Evolutionary conservation across 2,329 filamentous ascomycete species (phyloP), one percentile per base, ranked within the genome.

Genomic region (Fusarium neocosmosporiellum): DNA sequence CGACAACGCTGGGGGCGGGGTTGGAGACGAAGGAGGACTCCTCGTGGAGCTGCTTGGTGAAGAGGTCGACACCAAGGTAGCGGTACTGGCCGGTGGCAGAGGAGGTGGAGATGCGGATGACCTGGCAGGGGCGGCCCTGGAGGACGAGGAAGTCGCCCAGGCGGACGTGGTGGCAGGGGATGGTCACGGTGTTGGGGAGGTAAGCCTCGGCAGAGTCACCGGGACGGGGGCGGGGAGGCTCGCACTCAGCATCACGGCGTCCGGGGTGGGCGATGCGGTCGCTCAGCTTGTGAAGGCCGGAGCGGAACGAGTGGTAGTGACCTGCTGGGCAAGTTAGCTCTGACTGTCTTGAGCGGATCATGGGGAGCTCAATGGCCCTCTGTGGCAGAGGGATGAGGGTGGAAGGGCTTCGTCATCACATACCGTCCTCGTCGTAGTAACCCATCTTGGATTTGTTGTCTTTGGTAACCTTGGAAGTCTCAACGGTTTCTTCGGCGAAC

Each of bases 131-230:
- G 80, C 96, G 96, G 84, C 96, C 96, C 90, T 99, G 96, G 78
- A 99, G 94, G 88, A 98, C 97, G 86, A 99, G 87, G 87, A 99
- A 94, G 86, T 99, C 96, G 85, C 96, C 96, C 80, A 98, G 94
- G 88, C 96, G 96, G 88, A 99, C 96, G 90, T 98, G 97, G 91
- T 99, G 94, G 93, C 95, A 98, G 76, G 97, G 96, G 85, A 99
- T 98, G 83, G 95, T 96, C 84, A 98, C 95, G 79, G 94, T 97
- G 89, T 96, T 95, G 83, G 92, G 88, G 68, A 86, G 78, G 75
- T 81, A 81, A 57, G 79, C 75, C 67, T 79, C 81, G 68, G 79
- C 77, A 58, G 80, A 69, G 66, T 76, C 76, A 61, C 72, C 74
- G 63, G 66, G 64, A 66, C 79, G 75, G 68, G 77, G 73, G 59